phyloP scores from a whole-genome alignment of 768 basidiomycete genomes.

The Dacryopinax spathularia region DNA sequence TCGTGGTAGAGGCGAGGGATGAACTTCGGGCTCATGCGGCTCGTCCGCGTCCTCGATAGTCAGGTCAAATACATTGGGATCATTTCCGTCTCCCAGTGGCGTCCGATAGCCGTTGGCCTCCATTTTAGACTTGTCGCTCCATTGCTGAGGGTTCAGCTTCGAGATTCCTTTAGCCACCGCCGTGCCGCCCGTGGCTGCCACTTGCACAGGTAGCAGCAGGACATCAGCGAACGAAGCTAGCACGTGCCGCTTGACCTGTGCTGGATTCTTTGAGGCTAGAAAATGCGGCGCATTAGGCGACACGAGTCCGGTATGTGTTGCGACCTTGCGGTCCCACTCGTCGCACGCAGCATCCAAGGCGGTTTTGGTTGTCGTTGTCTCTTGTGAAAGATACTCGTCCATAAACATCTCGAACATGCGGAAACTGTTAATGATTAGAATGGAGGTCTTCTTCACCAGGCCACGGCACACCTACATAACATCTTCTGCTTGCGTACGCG shows the following conservation, averaged over 20 bases:
- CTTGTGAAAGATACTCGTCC: constrained; percentile 95
- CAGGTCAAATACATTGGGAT: background rate
- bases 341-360: constrained; percentile 60
- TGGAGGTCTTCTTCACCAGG: background rate
- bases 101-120: constrained; percentile 13
- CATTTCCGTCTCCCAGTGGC: constrained; percentile 11
- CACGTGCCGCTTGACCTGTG: constrained; percentile 81
- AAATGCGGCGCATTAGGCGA: constrained; percentile 30
- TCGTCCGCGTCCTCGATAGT: constrained; percentile 13
- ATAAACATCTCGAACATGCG: constrained; percentile 92
- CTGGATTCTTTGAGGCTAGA: constrained; percentile 73
- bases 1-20: constrained; percentile 17
- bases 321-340: constrained; percentile 65
- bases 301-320: constrained; percentile 10
- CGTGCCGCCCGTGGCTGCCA: constrained; percentile 51
- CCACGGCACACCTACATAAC: constrained; percentile 45
- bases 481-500: constrained; percentile 54
- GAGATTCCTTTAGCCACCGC: constrained; percentile 72
- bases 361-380: constrained; percentile 66
- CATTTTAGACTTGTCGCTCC: constrained; percentile 37
- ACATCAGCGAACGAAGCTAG: constrained; percentile 82
- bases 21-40: constrained; percentile 10
- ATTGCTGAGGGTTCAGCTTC: constrained; percentile 82
- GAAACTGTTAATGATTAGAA: constrained; percentile 38
- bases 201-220: constrained; percentile 78